These are phyloP conservation scores for Diaporthe citriasiana DNA, from an alignment of 2,329 filamentous ascomycete genomes.

Conservation along the genomic window DNA sequence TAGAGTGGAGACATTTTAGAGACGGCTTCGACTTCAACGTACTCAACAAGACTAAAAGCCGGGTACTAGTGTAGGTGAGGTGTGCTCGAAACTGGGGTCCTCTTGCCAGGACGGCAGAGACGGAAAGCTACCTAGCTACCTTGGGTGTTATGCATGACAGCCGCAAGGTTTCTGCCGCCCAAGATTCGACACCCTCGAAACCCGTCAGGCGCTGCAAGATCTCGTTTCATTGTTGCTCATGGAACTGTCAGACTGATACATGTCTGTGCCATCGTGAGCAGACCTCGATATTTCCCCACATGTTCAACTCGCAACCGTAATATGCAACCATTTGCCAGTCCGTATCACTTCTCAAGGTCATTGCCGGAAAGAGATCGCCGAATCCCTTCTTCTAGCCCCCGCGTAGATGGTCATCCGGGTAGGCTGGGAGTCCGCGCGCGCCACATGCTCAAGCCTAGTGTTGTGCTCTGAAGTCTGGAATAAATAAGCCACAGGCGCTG, in stretches of 20 bases:
- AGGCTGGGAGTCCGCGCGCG: not conserved
- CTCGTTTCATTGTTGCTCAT: not conserved
- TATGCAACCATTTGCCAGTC: not conserved
- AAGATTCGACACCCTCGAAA: not conserved
- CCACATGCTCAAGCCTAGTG: not conserved
- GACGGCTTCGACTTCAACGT: not conserved
- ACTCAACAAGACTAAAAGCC: not conserved
- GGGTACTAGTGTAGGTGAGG: not conserved
- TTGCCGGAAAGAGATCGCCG: not conserved
- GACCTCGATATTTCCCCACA: not conserved
- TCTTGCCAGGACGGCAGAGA: not conserved
- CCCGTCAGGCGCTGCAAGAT: not conserved
- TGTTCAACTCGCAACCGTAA: not conserved
- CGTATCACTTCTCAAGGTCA: not conserved
- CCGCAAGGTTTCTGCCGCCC: not conserved
- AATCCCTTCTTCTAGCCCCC: conserved; percentile 7
- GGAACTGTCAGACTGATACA: not conserved
- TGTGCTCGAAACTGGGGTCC: not conserved
- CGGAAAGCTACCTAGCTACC: conserved; percentile 19
- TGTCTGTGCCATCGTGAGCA: not conserved
- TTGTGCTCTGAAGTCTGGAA: not conserved
- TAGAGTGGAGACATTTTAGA: not conserved
- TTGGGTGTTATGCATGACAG: conserved; percentile 11
- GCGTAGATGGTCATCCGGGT: not conserved
- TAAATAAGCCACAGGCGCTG: not conserved